Percentiles rank a stretch among this genome's conserved stretches.
Evolutionary conservation across 1,284 basidiomycete genomes (phyloP).

Genomic region (Naganishia cerealis): DNA sequence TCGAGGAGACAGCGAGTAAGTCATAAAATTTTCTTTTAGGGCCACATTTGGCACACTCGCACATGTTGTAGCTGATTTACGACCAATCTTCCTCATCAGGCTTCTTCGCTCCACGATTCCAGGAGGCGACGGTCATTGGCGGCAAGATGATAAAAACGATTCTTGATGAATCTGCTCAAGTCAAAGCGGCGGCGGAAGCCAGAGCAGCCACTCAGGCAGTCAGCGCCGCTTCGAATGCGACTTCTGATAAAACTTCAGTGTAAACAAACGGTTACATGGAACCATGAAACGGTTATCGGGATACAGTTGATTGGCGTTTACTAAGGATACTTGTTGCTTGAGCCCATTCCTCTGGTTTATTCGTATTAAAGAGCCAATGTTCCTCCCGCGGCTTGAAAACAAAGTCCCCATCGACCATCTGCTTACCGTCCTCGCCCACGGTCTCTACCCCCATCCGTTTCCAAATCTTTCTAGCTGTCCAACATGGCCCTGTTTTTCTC

Average conservation of each 20-base stretch:
- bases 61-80: neutral
- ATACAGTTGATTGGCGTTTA: neutral
- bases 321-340: slow-evolving; percentile 17
- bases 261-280: neutral
- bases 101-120: slow-evolving; percentile 87
- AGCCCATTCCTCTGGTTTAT: slow-evolving; percentile 31
- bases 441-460: slow-evolving; percentile 23
- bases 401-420: slow-evolving; percentile 4
- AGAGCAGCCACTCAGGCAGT: neutral
- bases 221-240: slow-evolving; percentile 6
- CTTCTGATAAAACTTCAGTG: slow-evolving; percentile 21
- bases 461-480: slow-evolving; percentile 28
- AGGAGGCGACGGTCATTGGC: slow-evolving; percentile 77
- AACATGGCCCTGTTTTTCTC: slow-evolving; percentile 30
- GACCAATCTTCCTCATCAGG: slow-evolving; percentile 36
- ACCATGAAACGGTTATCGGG: neutral
- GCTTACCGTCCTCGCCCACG: slow-evolving; percentile 14
- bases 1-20: slow-evolving; percentile 69
- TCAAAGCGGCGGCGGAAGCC: slow-evolving; percentile 22
- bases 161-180: slow-evolving; percentile 44
- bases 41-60: neutral
- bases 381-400: slow-evolving; percentile 19
- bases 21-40: slow-evolving; percentile 1
- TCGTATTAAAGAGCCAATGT: slow-evolving; percentile 28
- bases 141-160: slow-evolving; percentile 89